Evolutionary conservation across 768 basidiomycete genomes (phyloP).

Genomic region (Kwoniella sp.): DNA sequence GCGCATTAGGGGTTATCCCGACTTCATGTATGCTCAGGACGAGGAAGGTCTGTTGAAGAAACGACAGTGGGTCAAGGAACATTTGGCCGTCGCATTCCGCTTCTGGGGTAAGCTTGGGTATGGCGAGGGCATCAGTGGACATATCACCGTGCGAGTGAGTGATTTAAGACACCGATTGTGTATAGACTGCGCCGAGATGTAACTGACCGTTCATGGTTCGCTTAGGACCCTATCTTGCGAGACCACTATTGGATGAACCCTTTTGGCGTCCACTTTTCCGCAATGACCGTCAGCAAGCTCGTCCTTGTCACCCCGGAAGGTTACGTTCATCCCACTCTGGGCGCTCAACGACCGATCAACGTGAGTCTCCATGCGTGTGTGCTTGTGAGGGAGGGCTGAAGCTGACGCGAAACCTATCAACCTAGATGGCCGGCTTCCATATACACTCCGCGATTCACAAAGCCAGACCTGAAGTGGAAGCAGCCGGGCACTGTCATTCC

Average conservation of each 20-base stretch:
- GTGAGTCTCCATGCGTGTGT: slow-evolving; percentile 17
- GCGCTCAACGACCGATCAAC: slow-evolving; percentile 52
- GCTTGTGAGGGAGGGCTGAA: neutral
- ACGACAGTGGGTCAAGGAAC: slow-evolving; percentile 42
- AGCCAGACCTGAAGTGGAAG: slow-evolving; percentile 43
- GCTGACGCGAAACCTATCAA: neutral
- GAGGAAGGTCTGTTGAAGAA: slow-evolving; percentile 36
- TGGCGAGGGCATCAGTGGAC: slow-evolving; percentile 40
- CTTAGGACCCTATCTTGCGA: slow-evolving; percentile 37
- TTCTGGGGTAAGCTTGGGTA: slow-evolving; percentile 40
- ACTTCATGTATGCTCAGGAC: slow-evolving; percentile 31
- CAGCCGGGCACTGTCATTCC: slow-evolving; percentile 42
- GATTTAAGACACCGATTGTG: too few relatives aligned
- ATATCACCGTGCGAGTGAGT: slow-evolving; percentile 27
- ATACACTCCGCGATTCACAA: slow-evolving; percentile 59
- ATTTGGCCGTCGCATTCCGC: slow-evolving; percentile 37
- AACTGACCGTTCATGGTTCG: neutral
- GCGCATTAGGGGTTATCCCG: slow-evolving; percentile 28
- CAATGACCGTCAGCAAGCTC: slow-evolving; percentile 61
- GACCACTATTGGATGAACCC: slow-evolving; percentile 51
- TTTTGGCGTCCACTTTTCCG: slow-evolving; percentile 60
- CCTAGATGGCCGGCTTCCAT: slow-evolving; percentile 57
- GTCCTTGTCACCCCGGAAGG: slow-evolving; percentile 61
- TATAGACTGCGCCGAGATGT: too few relatives aligned
- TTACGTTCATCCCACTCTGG: slow-evolving; percentile 49